Conservation (phyloP, 1,284 basidiomycete genomes). For the Moniliella sp. region DNA sequence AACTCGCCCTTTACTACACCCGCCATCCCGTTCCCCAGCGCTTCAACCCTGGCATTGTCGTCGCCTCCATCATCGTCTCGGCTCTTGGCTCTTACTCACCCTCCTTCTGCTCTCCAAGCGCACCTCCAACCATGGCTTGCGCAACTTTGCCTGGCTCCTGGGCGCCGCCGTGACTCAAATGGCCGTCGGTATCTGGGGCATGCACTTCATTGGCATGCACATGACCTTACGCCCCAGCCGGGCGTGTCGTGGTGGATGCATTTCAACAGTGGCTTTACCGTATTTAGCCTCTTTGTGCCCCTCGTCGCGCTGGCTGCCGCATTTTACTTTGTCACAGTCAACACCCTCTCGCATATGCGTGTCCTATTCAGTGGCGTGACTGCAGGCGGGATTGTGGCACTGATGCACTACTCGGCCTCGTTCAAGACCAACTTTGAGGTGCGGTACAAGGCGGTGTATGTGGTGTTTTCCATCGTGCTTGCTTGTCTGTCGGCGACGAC, state of each 20-base stretch:
- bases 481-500: conserved; percentile 37
- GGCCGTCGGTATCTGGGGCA: conserved; percentile 26
- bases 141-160: conserved; percentile 36
- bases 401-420: conserved; percentile 39
- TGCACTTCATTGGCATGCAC: conserved; percentile 39
- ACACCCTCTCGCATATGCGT: conserved; percentile 34
- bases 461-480: conserved; percentile 37
- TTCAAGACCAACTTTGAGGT: conserved; percentile 33
- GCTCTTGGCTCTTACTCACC: conserved; percentile 38
- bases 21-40: conserved; percentile 35
- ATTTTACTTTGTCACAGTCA: conserved; percentile 38
- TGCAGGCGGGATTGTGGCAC: conserved; percentile 52
- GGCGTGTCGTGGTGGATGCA: conserved; percentile 35
- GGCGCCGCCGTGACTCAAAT: conserved; percentile 41
- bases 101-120: conserved; percentile 37
- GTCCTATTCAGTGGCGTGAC: conserved; percentile 44
- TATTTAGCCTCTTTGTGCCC: conserved; percentile 38
- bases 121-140: conserved; percentile 35
- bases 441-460: conserved; percentile 32
- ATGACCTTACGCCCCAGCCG: conserved; percentile 34
- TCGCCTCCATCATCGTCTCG: conserved; percentile 38
- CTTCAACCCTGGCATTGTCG: conserved; percentile 36
- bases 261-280: conserved; percentile 37
- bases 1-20: conserved; percentile 34
- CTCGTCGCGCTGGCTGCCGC: conserved; percentile 36